Base-by-base conservation (phyloP, 2,329 filamentous ascomycete species). In the Myriosclerotinia scirpicola region DNA sequence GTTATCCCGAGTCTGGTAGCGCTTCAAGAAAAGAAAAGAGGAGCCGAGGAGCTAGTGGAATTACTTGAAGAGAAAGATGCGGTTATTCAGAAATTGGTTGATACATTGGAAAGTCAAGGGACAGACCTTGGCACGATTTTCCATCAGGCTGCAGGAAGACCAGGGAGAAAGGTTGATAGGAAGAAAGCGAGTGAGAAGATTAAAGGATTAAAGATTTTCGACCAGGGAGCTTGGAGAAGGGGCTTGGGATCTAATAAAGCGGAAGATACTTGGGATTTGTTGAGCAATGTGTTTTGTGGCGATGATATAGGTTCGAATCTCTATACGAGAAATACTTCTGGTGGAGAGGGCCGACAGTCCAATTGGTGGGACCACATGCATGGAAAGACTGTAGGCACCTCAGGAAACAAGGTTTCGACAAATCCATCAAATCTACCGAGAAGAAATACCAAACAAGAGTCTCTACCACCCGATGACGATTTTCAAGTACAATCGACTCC, bases 11-110 rank as follows among this genome's bases (percentile, higher is more conserved):
- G 36, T 36, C 74, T 86, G 11, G 72, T 85, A 8, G 72, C 77
- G 8, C 78, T 79, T 34, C 79, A 80, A 7, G 79, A 81, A 67
- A 75, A 77, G 5, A 54, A n/a, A 46, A 20, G 36, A 34, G 77
- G 81, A 22, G 78, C 79, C 44, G 74, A 78, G 58, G 79, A 83
- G 64, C 76, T 87, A n/a, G 68, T 82, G 14, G 72, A 77, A 5
- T 76, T 78, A 36, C 73, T 87, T 12, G 74, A 76, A 15, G 80
- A 82, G 50, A 87, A 86, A 71, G 85, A 87, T 72, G 80, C 79
- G 66, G 80, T 84, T 14, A 84, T 87, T 70, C 78, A 80, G 46
- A 83, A 82, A 65, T 72, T 87, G 42, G 73, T 84, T 15, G 84
- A 87, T 72, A 81, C 82, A 60, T 77, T 85, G 53, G 83, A 86